A percentile compares a stretch with the other conserved stretches of the same genome.
Conservation (phyloP, 1,139 yeast species). For the Nakaseomyces nivariensis region DNA sequence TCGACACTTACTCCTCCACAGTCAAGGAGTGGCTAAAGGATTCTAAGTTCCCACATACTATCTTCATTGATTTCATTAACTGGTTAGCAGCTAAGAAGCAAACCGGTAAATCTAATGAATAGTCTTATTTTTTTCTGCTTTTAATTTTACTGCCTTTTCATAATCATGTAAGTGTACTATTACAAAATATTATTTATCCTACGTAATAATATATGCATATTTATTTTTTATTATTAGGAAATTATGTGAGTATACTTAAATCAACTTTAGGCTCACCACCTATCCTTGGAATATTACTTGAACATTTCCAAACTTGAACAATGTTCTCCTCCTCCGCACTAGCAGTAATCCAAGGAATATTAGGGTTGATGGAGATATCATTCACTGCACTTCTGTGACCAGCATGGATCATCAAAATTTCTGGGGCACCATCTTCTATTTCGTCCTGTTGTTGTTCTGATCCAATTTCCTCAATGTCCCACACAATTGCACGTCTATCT, state of each 20-base stretch:
- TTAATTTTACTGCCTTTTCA: background rate
- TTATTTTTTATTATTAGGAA: background rate
- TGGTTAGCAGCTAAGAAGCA: conserved; percentile 50
- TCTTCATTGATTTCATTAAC: conserved; percentile 72
- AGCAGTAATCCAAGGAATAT: conserved; percentile 61
- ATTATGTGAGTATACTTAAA: conserved; percentile 14
- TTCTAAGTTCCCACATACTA: conserved; percentile 45
- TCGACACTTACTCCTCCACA: conserved; percentile 47
- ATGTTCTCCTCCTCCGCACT: conserved; percentile 70
- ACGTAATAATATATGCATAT: conserved; percentile 1
- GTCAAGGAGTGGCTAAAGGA: conserved; percentile 53
- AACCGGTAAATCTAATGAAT: background rate
- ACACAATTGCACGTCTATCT: conserved; percentile 60
- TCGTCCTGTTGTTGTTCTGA: conserved; percentile 73
- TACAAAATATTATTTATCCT: background rate
- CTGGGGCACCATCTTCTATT: conserved; percentile 77
- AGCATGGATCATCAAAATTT: conserved; percentile 75
- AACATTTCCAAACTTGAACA: conserved; percentile 67
- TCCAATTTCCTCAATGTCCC: conserved; percentile 68
- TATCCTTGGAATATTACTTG: conserved; percentile 37
- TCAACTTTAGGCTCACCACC: conserved; percentile 18
- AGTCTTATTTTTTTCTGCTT: background rate
- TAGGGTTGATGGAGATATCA: conserved; percentile 60
- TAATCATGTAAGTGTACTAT: background rate
- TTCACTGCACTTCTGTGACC: conserved; percentile 73